Conservation (phyloP, 164 flowering plant genomes). For the Platanus orientalis region DNA sequence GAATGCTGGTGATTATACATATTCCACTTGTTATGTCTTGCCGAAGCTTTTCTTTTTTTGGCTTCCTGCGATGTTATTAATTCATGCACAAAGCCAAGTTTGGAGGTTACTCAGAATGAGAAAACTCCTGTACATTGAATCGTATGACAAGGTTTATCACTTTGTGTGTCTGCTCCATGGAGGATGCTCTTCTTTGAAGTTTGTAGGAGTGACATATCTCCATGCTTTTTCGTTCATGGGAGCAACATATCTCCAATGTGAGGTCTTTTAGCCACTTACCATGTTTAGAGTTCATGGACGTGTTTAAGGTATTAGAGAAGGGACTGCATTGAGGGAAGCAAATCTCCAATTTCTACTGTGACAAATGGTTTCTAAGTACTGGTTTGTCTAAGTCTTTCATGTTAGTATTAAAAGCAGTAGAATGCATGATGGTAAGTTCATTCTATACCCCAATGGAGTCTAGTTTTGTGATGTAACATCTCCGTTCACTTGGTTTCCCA, state of each 20-base stretch:
- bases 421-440: slow-evolving; percentile 20
- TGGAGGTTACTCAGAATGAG: slow-evolving; percentile 1
- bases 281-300: neutral
- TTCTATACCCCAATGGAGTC: neutral
- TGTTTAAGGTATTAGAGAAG: neutral
- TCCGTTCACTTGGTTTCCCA: neutral
- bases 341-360: slow-evolving; percentile 3
- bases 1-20: neutral
- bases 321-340: neutral
- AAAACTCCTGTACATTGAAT: neutral
- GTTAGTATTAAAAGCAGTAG: slow-evolving; percentile 11
- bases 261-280: neutral
- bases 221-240: too few species aligned
- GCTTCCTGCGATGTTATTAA: too few species aligned
- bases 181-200: neutral
- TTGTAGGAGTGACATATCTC: neutral
- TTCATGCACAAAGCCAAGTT: neutral
- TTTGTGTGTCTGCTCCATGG: neutral
- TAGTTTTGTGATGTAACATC: neutral
- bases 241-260: too few species aligned
- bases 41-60: neutral
- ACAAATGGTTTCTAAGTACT: neutral
- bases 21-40: neutral
- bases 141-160: neutral
- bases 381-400: slow-evolving; percentile 29